Evolutionary conservation across 768 basidiomycete genomes (phyloP).

Genomic region (Leccinum incarnatum): DNA sequence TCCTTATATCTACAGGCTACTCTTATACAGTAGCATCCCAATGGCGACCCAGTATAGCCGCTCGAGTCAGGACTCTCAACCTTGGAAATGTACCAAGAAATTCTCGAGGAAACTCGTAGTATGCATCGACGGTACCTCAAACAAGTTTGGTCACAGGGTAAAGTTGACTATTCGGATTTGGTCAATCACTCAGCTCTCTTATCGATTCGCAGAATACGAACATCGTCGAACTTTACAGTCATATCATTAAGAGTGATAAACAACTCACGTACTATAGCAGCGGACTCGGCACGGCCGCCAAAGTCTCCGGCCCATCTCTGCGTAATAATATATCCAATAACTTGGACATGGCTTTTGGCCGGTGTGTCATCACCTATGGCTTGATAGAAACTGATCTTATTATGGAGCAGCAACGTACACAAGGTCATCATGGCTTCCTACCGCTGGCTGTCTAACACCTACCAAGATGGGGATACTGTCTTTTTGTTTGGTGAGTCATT

Average conservation of each 20-base stretch:
- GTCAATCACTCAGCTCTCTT: not conserved
- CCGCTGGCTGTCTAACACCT: slow-evolving; percentile 40
- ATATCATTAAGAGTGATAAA: slow-evolving; percentile 29
- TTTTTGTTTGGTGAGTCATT: slow-evolving; percentile 38
- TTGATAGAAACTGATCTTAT: not conserved
- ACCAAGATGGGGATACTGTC: slow-evolving; percentile 36
- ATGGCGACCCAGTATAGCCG: too few species aligned
- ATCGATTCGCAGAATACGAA: slow-evolving; percentile 34
- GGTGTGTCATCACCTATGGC: slow-evolving; percentile 22
- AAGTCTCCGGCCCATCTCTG: slow-evolving; percentile 17
- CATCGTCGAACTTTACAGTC: slow-evolving; percentile 38
- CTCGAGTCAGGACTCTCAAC: too few species aligned
- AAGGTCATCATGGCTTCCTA: slow-evolving; percentile 36
- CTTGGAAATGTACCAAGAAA: too few species aligned
- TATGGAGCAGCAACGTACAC: slow-evolving; percentile 34
- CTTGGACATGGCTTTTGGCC: slow-evolving; percentile 36
- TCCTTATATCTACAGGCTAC: too few species aligned
- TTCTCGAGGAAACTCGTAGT: slow-evolving; percentile 26
- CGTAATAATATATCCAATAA: slow-evolving; percentile 21
- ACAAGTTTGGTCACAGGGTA: slow-evolving; percentile 36
- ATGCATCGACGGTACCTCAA: slow-evolving; percentile 41
- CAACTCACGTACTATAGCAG: slow-evolving; percentile 43
- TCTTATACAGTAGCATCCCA: too few species aligned
- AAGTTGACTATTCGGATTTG: not conserved
- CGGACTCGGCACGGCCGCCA: slow-evolving; percentile 39